Percentiles rank a stretch among this genome's conserved stretches.
phyloP scores from a whole-genome alignment of 202 grass and related monocot species.

The Brachypodium distachyon region DNA sequence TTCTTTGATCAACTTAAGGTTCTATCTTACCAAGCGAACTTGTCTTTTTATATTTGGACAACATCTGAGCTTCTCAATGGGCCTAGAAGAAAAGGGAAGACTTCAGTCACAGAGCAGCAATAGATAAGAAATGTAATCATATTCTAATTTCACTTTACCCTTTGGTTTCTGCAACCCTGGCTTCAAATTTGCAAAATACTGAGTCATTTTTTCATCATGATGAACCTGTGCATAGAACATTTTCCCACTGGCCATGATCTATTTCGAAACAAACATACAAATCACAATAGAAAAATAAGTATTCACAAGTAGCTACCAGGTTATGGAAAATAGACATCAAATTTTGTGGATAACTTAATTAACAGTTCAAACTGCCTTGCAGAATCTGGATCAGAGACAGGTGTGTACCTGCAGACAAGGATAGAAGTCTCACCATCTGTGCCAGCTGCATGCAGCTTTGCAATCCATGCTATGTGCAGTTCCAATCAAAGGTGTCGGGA shows the following conservation, averaged over 20 bases:
- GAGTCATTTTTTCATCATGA: constrained; percentile 93
- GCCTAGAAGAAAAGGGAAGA: constrained; percentile 43
- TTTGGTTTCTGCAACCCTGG: constrained; percentile 91
- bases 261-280: not conserved
- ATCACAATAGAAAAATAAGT: not conserved
- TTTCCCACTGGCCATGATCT: not conserved
- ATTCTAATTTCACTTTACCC: constrained; percentile 47
- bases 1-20: not conserved
- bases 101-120: constrained; percentile 11
- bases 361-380: constrained; percentile 88
- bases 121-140: not conserved
- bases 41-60: constrained; percentile 96
- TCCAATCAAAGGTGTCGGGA: too few species aligned
- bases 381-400: constrained; percentile 82
- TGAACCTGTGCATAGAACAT: constrained; percentile 56
- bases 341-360: constrained; percentile 62
- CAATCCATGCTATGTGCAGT: too few species aligned
- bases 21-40: constrained; percentile 80
- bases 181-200: constrained; percentile 83
- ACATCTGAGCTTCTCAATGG: constrained; percentile 97
- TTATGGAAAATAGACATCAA: not conserved
- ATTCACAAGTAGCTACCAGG: not conserved
- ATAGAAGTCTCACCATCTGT: too few species aligned
- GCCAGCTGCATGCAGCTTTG: too few species aligned
- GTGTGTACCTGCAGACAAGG: constrained; percentile 68